Base-by-base conservation (phyloP, 2,329 filamentous ascomycete genomes). In the Cordyceps fumosorosea region DNA sequence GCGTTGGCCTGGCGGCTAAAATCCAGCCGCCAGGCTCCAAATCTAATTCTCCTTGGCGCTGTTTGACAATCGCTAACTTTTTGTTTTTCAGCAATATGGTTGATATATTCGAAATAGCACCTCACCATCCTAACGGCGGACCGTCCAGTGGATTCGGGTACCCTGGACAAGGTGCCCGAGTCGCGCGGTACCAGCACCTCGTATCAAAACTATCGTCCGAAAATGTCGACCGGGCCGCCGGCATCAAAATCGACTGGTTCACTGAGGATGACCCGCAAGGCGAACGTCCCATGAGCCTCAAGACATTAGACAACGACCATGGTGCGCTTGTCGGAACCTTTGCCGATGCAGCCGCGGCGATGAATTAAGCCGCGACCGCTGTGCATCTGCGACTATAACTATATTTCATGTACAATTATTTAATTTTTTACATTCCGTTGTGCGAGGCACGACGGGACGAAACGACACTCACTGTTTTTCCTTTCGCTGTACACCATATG, bases 21-120 rank as follows among this genome's bases (percentile, higher is more conserved):
- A 11, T n/a, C 3, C 2, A 29, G 37, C 37, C 20, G 29, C 20
- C 34, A 37, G 11, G 5, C 12, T 55, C 5, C 20, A 45, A 2
- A 16, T 14, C 22, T 8, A 5, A 18, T 52, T 24, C 37, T 40
- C 24, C 34, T 37, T 37, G 8, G 34, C 34, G 34, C 34, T 12
- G 34, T 16, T 48, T 12, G n/a, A 14, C 12, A 34, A 61, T 55
- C 7, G 40, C 53, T 65, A 56, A 61, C 51, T 34, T 7, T 18
- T 3, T 16, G 11, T 7, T 34, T n/a, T 20, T 10, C 69, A 88
- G 85, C 68, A 86, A 87, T 68, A 83, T 88, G 75, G 84, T 88
- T 64, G 85, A 88, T 69, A 84, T 88, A 53, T 88, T 87, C 73
- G 84, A 87, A 65, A 85, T 87, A 69, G 80, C 82, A 42, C 83